Evolutionary conservation across 345 rosid genomes (phyloP), one percentile per base, ranked within the genome.

Genomic region (Nephelium lappaceum): DNA sequence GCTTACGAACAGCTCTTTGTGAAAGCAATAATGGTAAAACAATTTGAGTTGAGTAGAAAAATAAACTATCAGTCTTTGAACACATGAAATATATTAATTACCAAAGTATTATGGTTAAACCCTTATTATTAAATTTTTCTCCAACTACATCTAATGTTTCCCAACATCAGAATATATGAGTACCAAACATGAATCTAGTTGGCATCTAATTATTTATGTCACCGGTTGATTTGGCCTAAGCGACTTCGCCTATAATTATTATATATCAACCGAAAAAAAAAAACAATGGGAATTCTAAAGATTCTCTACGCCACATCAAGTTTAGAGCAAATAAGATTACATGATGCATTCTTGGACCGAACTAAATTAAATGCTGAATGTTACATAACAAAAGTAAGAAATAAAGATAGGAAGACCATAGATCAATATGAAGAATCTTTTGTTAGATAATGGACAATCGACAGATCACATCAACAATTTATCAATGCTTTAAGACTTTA

Each of bases 401-500:
- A 45, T 12, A 6, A 23, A 31, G 36, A 31, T 31, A 5, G 73
- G 51, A 16, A 45, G 57, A 24, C 12, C 39, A 16, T 25, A 24
- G 10, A 39, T 58, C 64, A 19, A 38, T 72, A 27, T 39, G 36
- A 72, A 69, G 66, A 23, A 3, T 69, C 25, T 21, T 45, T 47
- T 43, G 5, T 67, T 67, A 39, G 10, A 39, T 67, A 31, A 31
- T 1, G 36, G 36, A 31, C 36, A 31, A 31, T 31, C 2, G 36
- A 31, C 36, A 31, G 36, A 31, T 31, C 36, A 31, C 36, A 31
- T 31, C 36, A 31, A 31, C 36, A 31, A 31, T 31, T 31, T 39
- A 62, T 49, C 55, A 49, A 49, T 49, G 55, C 68, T 64, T 25
- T 64, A 63, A 63, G 67, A 63, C 67, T 27, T 63, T 63, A 6